These are phyloP conservation scores for Anacardium occidentale DNA, from an alignment of 345 rosid species.

Conservation along the genomic window DNA sequence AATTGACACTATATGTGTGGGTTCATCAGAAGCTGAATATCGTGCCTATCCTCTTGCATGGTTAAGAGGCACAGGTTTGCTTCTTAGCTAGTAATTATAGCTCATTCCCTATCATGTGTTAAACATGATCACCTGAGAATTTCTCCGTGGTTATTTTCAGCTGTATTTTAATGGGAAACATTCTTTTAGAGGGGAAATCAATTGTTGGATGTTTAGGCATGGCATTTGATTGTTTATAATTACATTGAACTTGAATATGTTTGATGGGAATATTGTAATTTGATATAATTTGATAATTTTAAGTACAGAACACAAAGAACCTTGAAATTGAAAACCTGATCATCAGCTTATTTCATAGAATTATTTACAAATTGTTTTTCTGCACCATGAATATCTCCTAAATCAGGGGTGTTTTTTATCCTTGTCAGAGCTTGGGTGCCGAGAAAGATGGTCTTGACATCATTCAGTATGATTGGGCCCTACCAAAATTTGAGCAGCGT, in stretches of 20 bases:
- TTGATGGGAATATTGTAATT: neutral
- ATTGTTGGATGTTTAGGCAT: neutral
- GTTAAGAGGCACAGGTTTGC: neutral
- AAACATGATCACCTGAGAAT: slow-evolving; percentile 3
- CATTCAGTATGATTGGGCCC: slow-evolving; percentile 70
- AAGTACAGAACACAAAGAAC: neutral
- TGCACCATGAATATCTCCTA: neutral
- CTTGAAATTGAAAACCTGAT: neutral
- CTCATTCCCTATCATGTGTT: neutral
- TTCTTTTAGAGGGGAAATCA: slow-evolving; percentile 4
- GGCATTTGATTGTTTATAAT: neutral
- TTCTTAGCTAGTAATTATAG: neutral
- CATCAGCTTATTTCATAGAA: neutral
- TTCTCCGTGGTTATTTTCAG: slow-evolving; percentile 9
- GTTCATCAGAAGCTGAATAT: neutral
- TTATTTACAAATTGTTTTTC: neutral
- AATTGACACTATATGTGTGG: neutral
- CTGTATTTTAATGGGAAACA: neutral
- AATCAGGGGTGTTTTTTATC: neutral
- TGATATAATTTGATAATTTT: too few species aligned
- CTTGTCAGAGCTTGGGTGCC: slow-evolving; percentile 70
- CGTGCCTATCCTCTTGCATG: neutral
- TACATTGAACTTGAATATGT: neutral
- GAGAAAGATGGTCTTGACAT: slow-evolving; percentile 84
- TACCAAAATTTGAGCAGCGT: slow-evolving; percentile 89